Evolutionary conservation across 179 eudicot species (phyloP).

Genomic region (Camellia oleifera): DNA sequence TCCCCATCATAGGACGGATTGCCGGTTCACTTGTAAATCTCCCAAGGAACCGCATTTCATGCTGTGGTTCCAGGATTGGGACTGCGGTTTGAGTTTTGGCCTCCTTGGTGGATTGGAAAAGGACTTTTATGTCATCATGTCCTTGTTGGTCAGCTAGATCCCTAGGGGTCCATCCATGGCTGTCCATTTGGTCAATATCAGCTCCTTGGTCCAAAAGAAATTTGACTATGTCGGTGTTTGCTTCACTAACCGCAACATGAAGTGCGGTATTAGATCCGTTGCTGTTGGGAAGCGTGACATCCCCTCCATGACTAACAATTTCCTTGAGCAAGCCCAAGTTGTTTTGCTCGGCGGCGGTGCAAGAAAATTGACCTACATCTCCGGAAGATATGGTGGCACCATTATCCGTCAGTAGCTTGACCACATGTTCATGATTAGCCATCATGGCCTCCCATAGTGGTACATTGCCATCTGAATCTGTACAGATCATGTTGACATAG

Average conservation of each 20-base stretch:
- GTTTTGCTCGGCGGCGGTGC: constrained; percentile 60
- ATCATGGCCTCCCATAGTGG: constrained; percentile 93
- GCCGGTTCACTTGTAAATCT: constrained; percentile 54
- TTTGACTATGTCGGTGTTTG: constrained; percentile 55
- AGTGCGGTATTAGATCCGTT: constrained; percentile 58
- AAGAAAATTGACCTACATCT: constrained; percentile 67
- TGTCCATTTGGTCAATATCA: constrained; percentile 41
- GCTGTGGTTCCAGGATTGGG: constrained; percentile 21
- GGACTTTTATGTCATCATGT: constrained; percentile 50
- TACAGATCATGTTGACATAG: not conserved
- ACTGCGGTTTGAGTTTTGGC: constrained; percentile 24
- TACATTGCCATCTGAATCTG: constrained; percentile 78
- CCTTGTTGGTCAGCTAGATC: constrained; percentile 76
- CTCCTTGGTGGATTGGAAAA: constrained; percentile 42
- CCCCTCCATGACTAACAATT: constrained; percentile 51
- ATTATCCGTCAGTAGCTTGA: constrained; percentile 43
- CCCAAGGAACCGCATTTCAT: constrained; percentile 35
- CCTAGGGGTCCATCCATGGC: constrained; percentile 69
- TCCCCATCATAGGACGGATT: constrained; percentile 25
- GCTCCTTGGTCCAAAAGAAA: constrained; percentile 55
- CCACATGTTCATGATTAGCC: constrained; percentile 46
- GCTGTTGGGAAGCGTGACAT: constrained; percentile 47
- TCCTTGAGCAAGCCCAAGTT: constrained; percentile 59
- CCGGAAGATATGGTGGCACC: constrained; percentile 61
- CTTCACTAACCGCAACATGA: constrained; percentile 68